These are phyloP conservation scores for Phytophthora podocarpi DNA, from an alignment of 352 stramenopile species.

Conservation along the genomic window DNA sequence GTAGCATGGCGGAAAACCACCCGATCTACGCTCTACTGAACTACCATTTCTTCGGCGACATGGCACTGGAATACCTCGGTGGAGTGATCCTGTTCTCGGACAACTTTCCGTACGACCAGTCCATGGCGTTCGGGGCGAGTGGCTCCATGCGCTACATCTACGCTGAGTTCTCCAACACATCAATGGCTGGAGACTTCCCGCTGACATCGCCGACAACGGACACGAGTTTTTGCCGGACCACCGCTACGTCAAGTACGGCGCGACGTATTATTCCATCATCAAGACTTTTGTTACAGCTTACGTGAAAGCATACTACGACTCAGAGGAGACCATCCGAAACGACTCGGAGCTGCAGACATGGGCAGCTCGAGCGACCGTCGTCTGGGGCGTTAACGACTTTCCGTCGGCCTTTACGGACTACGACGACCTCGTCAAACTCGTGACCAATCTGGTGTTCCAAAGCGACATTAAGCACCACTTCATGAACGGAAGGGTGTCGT, in stretches of 20 bases:
- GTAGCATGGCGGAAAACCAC: slow-evolving; percentile 37
- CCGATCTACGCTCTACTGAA: slow-evolving; percentile 45
- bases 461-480: slow-evolving; percentile 42
- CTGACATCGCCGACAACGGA: slow-evolving; percentile 22
- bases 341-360: slow-evolving; percentile 54
- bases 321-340: slow-evolving; percentile 18
- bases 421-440: slow-evolving; percentile 25
- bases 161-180: slow-evolving; percentile 24
- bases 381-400: slow-evolving; percentile 38
- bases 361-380: slow-evolving; percentile 21
- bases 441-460: slow-evolving; percentile 43
- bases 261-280: slow-evolving; percentile 31
- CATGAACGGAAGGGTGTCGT: slow-evolving; percentile 43
- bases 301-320: slow-evolving; percentile 40
- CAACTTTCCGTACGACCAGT: slow-evolving; percentile 33
- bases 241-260: slow-evolving; percentile 39
- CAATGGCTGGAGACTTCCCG: slow-evolving; percentile 15
- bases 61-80: slow-evolving; percentile 38
- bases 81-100: slow-evolving; percentile 21
- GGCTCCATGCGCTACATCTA: slow-evolving; percentile 41
- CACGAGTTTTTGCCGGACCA: slow-evolving; percentile 29
- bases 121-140: slow-evolving; percentile 37
- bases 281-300: slow-evolving; percentile 38
- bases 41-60: slow-evolving; percentile 42
- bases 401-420: slow-evolving; percentile 21